Percentiles rank a stretch among this genome's conserved stretches.
Evolutionary conservation across 176 grass and related monocot genomes (phyloP).

Genomic region (Triticum dicoccoides): DNA sequence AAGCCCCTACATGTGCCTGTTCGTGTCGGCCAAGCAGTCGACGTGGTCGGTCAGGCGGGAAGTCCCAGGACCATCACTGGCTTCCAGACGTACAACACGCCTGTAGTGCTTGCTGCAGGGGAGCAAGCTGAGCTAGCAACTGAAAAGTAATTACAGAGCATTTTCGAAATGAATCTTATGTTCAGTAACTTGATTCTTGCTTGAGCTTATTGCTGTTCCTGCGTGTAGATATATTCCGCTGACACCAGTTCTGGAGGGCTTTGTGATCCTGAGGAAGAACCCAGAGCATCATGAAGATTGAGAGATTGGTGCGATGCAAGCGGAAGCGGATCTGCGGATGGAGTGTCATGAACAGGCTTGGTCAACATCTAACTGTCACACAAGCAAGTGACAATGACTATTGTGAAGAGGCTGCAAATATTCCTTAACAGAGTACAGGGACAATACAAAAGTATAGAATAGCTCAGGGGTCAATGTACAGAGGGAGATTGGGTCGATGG

Average conservation of each 20-base stretch:
- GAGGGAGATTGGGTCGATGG: too few relatives aligned
- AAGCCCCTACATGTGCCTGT: slow-evolving; percentile 87
- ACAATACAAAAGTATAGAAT: not conserved
- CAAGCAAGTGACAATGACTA: too few relatives aligned
- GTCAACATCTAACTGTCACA: not conserved
- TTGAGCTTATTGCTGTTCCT: not conserved
- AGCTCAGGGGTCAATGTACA: not conserved
- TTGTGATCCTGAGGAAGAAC: slow-evolving; percentile 95
- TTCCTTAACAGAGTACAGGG: not conserved
- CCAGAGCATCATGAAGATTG: slow-evolving; percentile 75
- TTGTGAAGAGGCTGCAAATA: not conserved
- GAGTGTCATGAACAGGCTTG: not conserved
- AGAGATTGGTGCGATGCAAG: not conserved
- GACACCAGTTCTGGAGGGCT: slow-evolving; percentile 73
- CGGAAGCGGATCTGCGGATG: not conserved
- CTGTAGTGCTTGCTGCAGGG: slow-evolving; percentile 86
- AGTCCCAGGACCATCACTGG: slow-evolving; percentile 95
- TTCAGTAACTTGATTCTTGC: not conserved
- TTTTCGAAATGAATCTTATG: not conserved
- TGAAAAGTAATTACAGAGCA: slow-evolving; percentile 61
- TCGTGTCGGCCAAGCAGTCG: slow-evolving; percentile 89
- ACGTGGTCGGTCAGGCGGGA: slow-evolving; percentile 93
- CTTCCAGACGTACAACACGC: slow-evolving; percentile 92
- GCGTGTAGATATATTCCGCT: slow-evolving; percentile 72
- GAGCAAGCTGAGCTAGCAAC: slow-evolving; percentile 90